Percentiles rank a stretch among this genome's conserved stretches.
phyloP scores from a whole-genome alignment of 2,329 filamentous ascomycete genomes.

The Aspergillus viridinutans region DNA sequence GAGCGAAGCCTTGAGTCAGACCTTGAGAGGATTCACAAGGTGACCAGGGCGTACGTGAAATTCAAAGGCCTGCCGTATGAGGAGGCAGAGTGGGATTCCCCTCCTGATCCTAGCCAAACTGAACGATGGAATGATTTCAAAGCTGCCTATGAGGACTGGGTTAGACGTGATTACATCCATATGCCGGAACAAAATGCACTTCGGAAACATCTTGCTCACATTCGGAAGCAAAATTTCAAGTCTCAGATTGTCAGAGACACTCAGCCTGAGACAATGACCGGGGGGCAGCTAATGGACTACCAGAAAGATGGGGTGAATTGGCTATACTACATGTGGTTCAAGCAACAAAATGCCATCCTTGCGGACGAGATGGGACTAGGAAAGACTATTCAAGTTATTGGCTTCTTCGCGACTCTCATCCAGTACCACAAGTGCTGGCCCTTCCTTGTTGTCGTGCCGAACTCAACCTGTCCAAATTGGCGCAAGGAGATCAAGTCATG shows the following conservation, averaged over 20 bases:
- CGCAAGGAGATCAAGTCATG: constrained; percentile 92
- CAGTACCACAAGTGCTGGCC: constrained; percentile 75
- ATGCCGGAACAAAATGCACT: constrained; percentile 53
- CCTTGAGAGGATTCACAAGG: constrained; percentile 64
- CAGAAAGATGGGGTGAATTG: constrained; percentile 92
- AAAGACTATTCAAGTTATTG: constrained; percentile 92
- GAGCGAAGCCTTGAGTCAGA: constrained; percentile 64
- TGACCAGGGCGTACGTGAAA: constrained; percentile 76
- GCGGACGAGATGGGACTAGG: constrained; percentile 98
- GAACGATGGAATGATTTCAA: constrained; percentile 75
- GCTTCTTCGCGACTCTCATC: constrained; percentile 70
- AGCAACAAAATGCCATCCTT: constrained; percentile 77
- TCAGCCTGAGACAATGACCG: constrained; percentile 70
- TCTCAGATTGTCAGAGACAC: constrained; percentile 60
- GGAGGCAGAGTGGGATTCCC: constrained; percentile 83
- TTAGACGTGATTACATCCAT: constrained; percentile 72
- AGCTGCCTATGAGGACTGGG: constrained; percentile 79
- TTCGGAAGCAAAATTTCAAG: constrained; percentile 63
- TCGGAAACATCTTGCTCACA: constrained; percentile 63
- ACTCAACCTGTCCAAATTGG: constrained; percentile 97
- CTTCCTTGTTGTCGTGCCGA: constrained; percentile 88
- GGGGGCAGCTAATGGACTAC: constrained; percentile 86
- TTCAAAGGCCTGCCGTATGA: constrained; percentile 91
- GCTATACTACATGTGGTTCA: constrained; percentile 86
- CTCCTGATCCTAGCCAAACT: constrained; percentile 59